Evolutionary conservation across 1,284 basidiomycete species (phyloP).

Genomic region (Heterobasidion annosum): DNA sequence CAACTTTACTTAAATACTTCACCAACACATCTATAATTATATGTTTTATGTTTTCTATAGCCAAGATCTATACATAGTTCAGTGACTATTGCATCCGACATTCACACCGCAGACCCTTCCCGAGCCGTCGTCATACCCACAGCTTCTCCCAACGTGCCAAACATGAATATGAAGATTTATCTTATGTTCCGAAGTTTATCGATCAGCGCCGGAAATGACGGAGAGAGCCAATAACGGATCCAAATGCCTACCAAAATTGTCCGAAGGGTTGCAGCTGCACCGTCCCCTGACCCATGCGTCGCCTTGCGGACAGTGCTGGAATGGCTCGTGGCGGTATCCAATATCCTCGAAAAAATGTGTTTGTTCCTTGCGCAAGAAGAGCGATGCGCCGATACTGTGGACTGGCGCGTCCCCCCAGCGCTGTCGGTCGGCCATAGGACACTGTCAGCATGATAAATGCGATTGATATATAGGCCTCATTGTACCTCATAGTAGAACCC

Average conservation of each 20-base stretch:
- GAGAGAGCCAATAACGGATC: neutral
- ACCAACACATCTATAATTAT: too few species aligned
- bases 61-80: neutral
- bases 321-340: conserved; percentile 42
- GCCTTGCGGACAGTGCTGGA: conserved; percentile 43
- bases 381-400: conserved; percentile 58
- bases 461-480: neutral
- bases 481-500: conserved; percentile 66
- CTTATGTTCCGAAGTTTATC: neutral
- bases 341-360: conserved; percentile 54
- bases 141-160: conserved; percentile 2
- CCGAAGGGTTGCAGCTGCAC: conserved; percentile 32
- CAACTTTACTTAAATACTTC: too few species aligned
- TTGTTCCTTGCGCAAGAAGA: conserved; percentile 53
- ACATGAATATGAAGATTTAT: neutral
- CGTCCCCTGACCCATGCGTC: conserved; percentile 31
- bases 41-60: too few species aligned
- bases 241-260: conserved; percentile 29
- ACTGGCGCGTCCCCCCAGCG: conserved; percentile 73
- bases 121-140: neutral
- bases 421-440: conserved; percentile 12
- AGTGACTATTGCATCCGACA: neutral
- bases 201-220: neutral
- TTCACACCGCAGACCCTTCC: neutral
- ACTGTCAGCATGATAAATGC: neutral